phyloP scores from a whole-genome alignment of 495 filamentous ascomycete species.

The Aspergillus panamensis region DNA sequence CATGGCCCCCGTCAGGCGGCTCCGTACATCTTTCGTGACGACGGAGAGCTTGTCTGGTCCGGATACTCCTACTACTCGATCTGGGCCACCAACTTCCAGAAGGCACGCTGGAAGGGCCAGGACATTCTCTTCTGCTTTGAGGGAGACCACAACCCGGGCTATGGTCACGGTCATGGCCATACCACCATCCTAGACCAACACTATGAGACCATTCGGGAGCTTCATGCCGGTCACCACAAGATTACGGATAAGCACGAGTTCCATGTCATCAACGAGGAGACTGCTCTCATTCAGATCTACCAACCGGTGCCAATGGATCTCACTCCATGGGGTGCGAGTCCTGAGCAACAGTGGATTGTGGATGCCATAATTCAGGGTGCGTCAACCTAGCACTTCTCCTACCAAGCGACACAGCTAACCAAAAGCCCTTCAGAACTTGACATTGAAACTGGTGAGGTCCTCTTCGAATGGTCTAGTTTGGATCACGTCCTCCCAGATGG shows the following conservation, averaged over 20 bases:
- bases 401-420: no score
- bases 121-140: slow-evolving; percentile 53
- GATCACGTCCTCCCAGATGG: slow-evolving; percentile 44
- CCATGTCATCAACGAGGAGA: slow-evolving; percentile 43
- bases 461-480: slow-evolving; percentile 43
- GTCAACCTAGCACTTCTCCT: background rate
- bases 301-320: slow-evolving; percentile 37
- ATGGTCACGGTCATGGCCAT: slow-evolving; percentile 53
- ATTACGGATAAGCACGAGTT: slow-evolving; percentile 54
- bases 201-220: slow-evolving; percentile 52
- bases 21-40: slow-evolving; percentile 53
- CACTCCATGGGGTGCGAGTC: slow-evolving; percentile 33
- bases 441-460: slow-evolving; percentile 35
- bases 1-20: slow-evolving; percentile 54
- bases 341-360: slow-evolving; percentile 43
- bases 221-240: slow-evolving; percentile 51
- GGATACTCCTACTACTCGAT: slow-evolving; percentile 53
- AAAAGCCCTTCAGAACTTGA: slow-evolving; percentile 28
- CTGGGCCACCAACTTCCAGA: slow-evolving; percentile 49
- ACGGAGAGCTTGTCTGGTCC: slow-evolving; percentile 55
- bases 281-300: slow-evolving; percentile 41
- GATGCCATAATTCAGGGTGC: slow-evolving; percentile 42
- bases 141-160: slow-evolving; percentile 50
- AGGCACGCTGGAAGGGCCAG: slow-evolving; percentile 47
- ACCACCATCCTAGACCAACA: slow-evolving; percentile 49